A percentile compares a stretch with the other conserved stretches of the same genome.
These are phyloP conservation scores for Strobilomyces dryophilus DNA, from an alignment of 768 basidiomycete genomes.

Conservation along the genomic window DNA sequence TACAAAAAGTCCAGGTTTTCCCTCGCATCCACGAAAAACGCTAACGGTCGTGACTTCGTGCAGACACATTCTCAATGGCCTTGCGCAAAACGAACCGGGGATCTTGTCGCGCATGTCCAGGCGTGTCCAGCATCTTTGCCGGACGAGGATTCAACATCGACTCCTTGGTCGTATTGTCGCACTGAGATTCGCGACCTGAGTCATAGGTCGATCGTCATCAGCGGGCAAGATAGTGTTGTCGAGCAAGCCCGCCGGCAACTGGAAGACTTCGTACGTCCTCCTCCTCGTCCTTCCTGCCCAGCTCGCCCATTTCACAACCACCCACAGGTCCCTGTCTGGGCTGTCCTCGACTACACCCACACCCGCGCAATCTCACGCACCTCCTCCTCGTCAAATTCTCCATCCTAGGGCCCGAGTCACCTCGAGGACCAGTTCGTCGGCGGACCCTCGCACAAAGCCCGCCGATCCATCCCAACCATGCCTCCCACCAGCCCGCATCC, in stretches of 20 bases:
- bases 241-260: constrained; percentile 96
- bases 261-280: constrained; percentile 80
- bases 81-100: constrained; percentile 99
- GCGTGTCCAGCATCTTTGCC: constrained; percentile 94
- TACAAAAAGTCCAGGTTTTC: constrained; percentile 71
- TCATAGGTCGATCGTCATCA: constrained; percentile 96
- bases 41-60: constrained; percentile 8
- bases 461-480: constrained; percentile 31
- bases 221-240: constrained; percentile 95
- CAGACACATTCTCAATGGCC: constrained; percentile 94
- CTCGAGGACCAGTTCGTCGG: constrained; percentile 87
- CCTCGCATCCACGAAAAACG: not conserved
- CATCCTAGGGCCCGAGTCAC: constrained; percentile 95
- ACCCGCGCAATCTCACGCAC: constrained; percentile 87
- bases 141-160: constrained; percentile 99
- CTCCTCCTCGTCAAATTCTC: constrained; percentile 94
- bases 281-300: not conserved
- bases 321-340: constrained; percentile 96
- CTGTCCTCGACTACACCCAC: constrained; percentile 95
- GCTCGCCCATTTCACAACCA: not conserved
- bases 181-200: constrained; percentile 96
- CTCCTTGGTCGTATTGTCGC: constrained; percentile 94
- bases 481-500: constrained; percentile 3
- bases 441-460: constrained; percentile 79
- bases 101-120: constrained; percentile 97